Base-by-base conservation (phyloP, 1,284 basidiomycete species). In the Microbotryum silenes-acaulis region DNA sequence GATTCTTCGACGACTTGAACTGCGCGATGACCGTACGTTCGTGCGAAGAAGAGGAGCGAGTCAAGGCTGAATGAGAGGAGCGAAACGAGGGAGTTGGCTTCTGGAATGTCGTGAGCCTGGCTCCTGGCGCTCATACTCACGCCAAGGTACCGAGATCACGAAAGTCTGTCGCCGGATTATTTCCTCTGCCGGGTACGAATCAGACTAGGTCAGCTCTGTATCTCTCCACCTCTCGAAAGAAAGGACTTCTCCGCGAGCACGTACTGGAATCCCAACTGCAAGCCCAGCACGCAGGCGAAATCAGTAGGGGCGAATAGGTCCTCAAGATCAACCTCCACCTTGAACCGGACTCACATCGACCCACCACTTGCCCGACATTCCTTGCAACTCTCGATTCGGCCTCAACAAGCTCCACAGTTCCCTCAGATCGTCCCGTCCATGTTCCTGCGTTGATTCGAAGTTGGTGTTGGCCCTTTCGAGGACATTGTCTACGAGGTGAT, bases 231-330 rank as follows among this genome's bases (percentile, higher is more conserved):
- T 20, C 1, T 18, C 8, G 6, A 16, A 9, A 4, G 8, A 27
- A 16, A 47, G 18, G 21, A 20, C 0, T 29, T 14, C 23, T 8
- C 20, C 20, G 25, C 47, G 31, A 42, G 1, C 21, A n/a, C 63
- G 21, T 25, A 65, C 67, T 69, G 67, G 44, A 69, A 69, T 8
- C 67, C 67, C 6, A 69, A 18, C 63, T 67, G 49, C 2, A 9
- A 16, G 31, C 27, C 12, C 37, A 6, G 37, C 37, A 42, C 12
- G 6, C 9, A 12, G 16, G 37, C 37, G 14, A 42, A 0, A 18
- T 42, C 37, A 42, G 37, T 42, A 12, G 16, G 16, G 16, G 37
- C 4, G 1, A 42, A 16, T 42, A 14, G 5, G 12, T 42, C 37
- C 31, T 31, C 37, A 0, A 3, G 12, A 7, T 10, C 16, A 7